A percentile compares a stretch with the other conserved stretches of the same genome.
These are phyloP conservation scores for Cercophora samala DNA, from an alignment of 495 filamentous ascomycete species.

Conservation along the genomic window DNA sequence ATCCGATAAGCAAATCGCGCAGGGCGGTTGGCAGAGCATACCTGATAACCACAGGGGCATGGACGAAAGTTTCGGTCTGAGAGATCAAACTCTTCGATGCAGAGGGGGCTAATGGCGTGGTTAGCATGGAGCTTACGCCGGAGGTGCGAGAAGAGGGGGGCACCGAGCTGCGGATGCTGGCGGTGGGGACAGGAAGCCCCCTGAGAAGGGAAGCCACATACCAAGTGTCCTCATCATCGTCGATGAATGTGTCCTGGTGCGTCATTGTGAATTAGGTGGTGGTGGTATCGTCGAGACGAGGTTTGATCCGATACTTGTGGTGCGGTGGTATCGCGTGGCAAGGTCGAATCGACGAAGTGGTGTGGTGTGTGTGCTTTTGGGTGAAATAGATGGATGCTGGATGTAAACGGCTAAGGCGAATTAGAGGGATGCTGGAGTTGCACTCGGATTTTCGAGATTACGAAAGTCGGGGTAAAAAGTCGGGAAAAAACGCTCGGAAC, in stretches of 20 bases:
- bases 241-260: slow-evolving; percentile 93
- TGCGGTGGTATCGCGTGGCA: neutral
- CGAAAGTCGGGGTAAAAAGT: neutral
- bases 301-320: neutral
- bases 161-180: slow-evolving; percentile 1
- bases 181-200: slow-evolving; percentile 12
- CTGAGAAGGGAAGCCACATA: slow-evolving; percentile 41
- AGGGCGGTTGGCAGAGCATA: slow-evolving; percentile 42
- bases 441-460: neutral
- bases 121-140: slow-evolving; percentile 16
- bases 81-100: slow-evolving; percentile 97
- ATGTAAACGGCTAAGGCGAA: neutral
- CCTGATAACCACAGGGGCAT: slow-evolving; percentile 97
- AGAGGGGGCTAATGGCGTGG: slow-evolving; percentile 69
- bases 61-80: slow-evolving; percentile 96
- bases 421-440: neutral
- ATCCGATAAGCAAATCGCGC: slow-evolving; percentile 17
- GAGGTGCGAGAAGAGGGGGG: slow-evolving; percentile 1
- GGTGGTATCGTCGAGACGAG: neutral
- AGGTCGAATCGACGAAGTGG: neutral
- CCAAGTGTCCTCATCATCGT: slow-evolving; percentile 94
- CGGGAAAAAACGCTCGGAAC: slow-evolving; percentile 2
- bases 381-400: neutral
- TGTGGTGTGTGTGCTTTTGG: neutral
- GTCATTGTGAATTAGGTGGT: slow-evolving; percentile 52